Conservation (phyloP, 257 asterid species). For the Capsicum rhomboideum region DNA sequence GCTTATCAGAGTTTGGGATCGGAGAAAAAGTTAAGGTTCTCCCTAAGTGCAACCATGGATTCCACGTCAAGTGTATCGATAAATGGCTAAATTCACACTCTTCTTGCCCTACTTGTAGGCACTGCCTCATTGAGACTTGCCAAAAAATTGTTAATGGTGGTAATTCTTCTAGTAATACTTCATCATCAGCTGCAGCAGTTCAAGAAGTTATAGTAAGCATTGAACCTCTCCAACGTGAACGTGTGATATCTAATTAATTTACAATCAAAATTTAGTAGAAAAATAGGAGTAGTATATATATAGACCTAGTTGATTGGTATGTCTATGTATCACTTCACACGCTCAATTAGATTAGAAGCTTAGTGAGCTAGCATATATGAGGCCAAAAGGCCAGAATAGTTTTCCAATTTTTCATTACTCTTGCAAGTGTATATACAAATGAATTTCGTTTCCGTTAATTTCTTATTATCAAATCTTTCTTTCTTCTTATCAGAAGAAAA, state of each 20-base stretch:
- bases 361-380: background rate
- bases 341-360: background rate
- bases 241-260: background rate
- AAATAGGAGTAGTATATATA: background rate
- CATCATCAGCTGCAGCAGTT: background rate
- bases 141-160: background rate
- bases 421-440: background rate
- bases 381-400: background rate
- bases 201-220: background rate
- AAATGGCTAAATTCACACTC: background rate
- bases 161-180: background rate
- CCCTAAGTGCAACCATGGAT: background rate
- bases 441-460: background rate
- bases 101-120: slow-evolving; percentile 1
- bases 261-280: background rate
- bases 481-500: background rate
- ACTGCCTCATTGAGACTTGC: background rate
- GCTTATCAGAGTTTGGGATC: background rate
- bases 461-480: background rate
- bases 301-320: background rate
- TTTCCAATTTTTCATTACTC: background rate
- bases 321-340: too few species aligned
- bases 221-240: background rate
- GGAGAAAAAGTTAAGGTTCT: background rate
- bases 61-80: background rate